Evolutionary conservation across 2,329 filamentous ascomycete genomes (phyloP), one percentile per base, ranked within the genome.

Genomic region (Neoscytalidium dimidiatum): DNA sequence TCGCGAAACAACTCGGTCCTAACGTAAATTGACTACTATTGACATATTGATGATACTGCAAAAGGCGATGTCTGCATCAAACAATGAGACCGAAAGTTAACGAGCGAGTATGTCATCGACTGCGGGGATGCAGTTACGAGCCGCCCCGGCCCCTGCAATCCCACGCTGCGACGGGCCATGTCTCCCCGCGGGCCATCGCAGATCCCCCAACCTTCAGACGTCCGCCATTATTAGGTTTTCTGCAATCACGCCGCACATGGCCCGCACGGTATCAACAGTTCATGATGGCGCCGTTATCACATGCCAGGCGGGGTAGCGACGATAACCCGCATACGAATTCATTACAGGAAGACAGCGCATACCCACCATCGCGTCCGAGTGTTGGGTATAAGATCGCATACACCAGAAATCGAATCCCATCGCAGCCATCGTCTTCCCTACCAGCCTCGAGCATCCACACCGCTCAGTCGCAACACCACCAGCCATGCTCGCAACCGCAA

Each of bases 401-500:
- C 44, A 28, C 44, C 3, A 48, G 14, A 26, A n/a, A n/a, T n/a
- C n/a, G n/a, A n/a, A n/a, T n/a, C n/a, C n/a, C n/a, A n/a, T n/a
- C n/a, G n/a, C n/a, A n/a, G n/a, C n/a, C n/a, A n/a, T n/a, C n/a
- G n/a, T n/a, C n/a, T n/a, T n/a, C n/a, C n/a, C n/a, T n/a, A n/a
- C n/a, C n/a, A n/a, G n/a, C n/a, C n/a, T n/a, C n/a, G n/a, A n/a
- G n/a, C n/a, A n/a, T n/a, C n/a, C n/a, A n/a, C n/a, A n/a, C n/a
- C n/a, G n/a, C n/a, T n/a, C n/a, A 28, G 35, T 4, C 46, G 23
- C 46, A 28, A 29, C 46, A 13, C 7, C 46, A 21, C 11, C 28
- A n/a, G 14, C 31, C 49, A 70, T 70, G 69, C 64, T 69, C 44
- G 57, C 57, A 11, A 64, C 69, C 44, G 57, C 57, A 11, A 64